Conservation (phyloP, 805 yeast species). For the Citeromyces matritensis region DNA sequence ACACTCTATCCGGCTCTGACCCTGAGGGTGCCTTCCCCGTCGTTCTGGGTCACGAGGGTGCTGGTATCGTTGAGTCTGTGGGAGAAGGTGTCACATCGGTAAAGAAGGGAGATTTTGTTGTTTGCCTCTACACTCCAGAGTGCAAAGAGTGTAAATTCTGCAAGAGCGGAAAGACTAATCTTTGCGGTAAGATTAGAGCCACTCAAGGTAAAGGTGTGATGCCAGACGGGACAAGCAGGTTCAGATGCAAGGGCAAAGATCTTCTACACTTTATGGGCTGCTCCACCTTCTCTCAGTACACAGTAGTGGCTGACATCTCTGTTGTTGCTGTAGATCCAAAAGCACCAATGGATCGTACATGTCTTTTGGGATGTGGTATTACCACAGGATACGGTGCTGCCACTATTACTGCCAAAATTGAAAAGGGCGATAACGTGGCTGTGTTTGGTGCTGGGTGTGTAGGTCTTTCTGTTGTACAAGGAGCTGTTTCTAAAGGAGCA, state of each 20-base stretch:
- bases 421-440: slow-evolving; percentile 86
- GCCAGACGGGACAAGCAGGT: slow-evolving; percentile 97
- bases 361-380: slow-evolving; percentile 95
- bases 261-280: slow-evolving; percentile 95
- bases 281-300: slow-evolving; percentile 92
- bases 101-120: slow-evolving; percentile 86
- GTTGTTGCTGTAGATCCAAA: slow-evolving; percentile 80
- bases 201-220: slow-evolving; percentile 97
- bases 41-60: slow-evolving; percentile 95
- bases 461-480: slow-evolving; percentile 92
- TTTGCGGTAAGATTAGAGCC: slow-evolving; percentile 90
- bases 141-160: slow-evolving; percentile 94
- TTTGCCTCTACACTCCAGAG: slow-evolving; percentile 93
- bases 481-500: slow-evolving; percentile 77
- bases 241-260: slow-evolving; percentile 73
- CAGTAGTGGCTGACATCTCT: slow-evolving; percentile 95
- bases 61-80: slow-evolving; percentile 88
- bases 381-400: slow-evolving; percentile 99
- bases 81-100: slow-evolving; percentile 91
- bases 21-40: slow-evolving; percentile 96
- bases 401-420: slow-evolving; percentile 80
- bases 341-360: slow-evolving; percentile 76
- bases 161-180: slow-evolving; percentile 86
- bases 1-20: slow-evolving; percentile 85
- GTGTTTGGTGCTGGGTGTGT: slow-evolving; percentile 98